Base-by-base conservation (phyloP, 139 green algal genomes). In the Spirogloea muscicola region DNA sequence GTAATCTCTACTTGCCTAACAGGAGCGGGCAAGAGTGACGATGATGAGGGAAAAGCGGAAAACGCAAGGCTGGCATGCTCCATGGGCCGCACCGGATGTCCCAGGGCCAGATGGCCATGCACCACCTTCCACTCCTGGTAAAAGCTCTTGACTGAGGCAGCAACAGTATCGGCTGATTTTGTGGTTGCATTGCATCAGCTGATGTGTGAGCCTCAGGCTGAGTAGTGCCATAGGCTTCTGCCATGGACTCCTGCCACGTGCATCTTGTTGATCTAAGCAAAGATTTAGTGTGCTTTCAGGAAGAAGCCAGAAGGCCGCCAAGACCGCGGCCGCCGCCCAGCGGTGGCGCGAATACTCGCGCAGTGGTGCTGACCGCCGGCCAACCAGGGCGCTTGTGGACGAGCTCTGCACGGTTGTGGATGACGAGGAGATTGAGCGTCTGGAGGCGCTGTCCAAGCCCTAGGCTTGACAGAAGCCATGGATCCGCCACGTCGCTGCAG, bases 11-110 rank as follows among this genome's bases (percentile, higher is more conserved):
- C n/a, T n/a, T n/a, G n/a, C n/a, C n/a, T n/a, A n/a, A n/a, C n/a
- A n/a, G n/a, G n/a, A n/a, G n/a, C n/a, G n/a, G n/a, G n/a, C n/a
- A n/a, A n/a, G n/a, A n/a, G n/a, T n/a, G n/a, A n/a, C n/a, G n/a
- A n/a, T n/a, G n/a, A n/a, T n/a, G n/a, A n/a, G n/a, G 69, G 57
- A 78, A 25, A 78, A 78, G 60, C 58, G 69, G 34, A 25, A 77
- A 78, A 10, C 61, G 3, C 52, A 69, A 65, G 67, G 52, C 7
- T 3, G 40, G 67, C 52, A 73, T 38, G 33, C 37, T 37, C 42
- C 48, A 31, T 68, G 3, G 46, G 9, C 37, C 21, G 46, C 46
- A 21, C 21, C 21, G 21, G 46, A 21, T 55, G 46, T 55, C 21
- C 21, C 21, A 31, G 46, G 46, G n/a, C n/a, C n/a, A n/a, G n/a